These are phyloP conservation scores for Begonia fuchsioides DNA, from an alignment of 306 rosid species.

Conservation along the genomic window DNA sequence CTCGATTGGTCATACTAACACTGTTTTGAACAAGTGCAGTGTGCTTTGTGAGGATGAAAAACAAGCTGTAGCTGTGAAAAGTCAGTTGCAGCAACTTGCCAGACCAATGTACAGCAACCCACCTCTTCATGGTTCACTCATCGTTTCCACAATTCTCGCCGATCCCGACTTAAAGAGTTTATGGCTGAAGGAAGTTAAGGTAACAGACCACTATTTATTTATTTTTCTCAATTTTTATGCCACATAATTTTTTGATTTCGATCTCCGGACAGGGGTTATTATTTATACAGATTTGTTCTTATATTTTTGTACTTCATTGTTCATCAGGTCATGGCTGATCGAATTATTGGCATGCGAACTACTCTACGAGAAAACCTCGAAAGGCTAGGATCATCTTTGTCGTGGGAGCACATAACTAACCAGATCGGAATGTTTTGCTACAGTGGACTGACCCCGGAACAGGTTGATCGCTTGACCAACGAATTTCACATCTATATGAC, in stretches of 20 bases:
- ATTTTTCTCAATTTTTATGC: not conserved
- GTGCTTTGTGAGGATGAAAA: constrained; percentile 83
- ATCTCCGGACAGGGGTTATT: too few species aligned
- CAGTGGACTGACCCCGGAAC: constrained; percentile 85
- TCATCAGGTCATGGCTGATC: constrained; percentile 78
- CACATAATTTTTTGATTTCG: not conserved
- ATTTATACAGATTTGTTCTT: too few species aligned
- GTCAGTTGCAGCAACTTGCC: constrained; percentile 80
- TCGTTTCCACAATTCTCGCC: constrained; percentile 72
- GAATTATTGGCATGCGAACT: constrained; percentile 79
- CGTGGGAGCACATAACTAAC: constrained; percentile 84
- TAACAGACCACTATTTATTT: constrained; percentile 7
- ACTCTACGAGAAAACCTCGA: constrained; percentile 59
- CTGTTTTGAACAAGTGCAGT: constrained; percentile 20
- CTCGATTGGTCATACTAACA: too few species aligned
- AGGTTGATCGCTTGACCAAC: constrained; percentile 74
- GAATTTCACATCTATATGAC: constrained; percentile 87
- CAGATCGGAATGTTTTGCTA: constrained; percentile 98
- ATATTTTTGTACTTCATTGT: too few species aligned
- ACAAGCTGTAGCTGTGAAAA: constrained; percentile 87
- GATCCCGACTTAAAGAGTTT: constrained; percentile 59
- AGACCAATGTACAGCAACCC: constrained; percentile 98
- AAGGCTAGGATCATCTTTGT: constrained; percentile 51
- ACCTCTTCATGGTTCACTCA: constrained; percentile 77
- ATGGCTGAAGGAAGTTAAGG: constrained; percentile 97